Evolutionary conservation across 169 alveolate species (phyloP).

Genomic region (Cyclospora cayetanensis): DNA sequence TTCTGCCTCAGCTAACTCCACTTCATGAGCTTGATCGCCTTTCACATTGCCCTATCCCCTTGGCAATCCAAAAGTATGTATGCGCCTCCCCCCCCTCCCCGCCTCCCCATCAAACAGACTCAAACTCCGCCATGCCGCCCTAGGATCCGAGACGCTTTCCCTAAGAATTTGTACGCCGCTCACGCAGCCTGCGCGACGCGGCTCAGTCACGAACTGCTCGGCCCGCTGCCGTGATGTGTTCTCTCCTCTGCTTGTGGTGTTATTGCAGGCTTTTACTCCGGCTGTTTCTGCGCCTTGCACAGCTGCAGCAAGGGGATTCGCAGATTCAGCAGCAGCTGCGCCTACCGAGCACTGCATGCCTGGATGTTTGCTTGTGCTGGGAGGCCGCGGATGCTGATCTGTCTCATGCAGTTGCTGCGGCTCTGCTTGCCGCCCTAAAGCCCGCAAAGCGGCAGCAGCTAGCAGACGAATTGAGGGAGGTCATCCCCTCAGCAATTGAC

Average conservation of each 20-base stretch:
- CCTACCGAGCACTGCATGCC: conserved; percentile 50
- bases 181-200: background rate
- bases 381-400: conserved; percentile 37
- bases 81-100: background rate
- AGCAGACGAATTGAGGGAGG: background rate
- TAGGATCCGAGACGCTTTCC: background rate
- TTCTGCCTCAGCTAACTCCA: conserved; percentile 31
- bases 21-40: too few relatives aligned
- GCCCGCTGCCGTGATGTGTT: background rate
- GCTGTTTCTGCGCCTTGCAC: conserved; percentile 40
- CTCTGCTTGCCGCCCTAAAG: conserved; percentile 47
- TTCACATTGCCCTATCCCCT: too few relatives aligned
- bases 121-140: background rate
- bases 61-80: conserved; percentile 3
- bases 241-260: background rate
- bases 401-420: conserved; percentile 9
- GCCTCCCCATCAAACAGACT: background rate
- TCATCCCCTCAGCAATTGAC: conserved; percentile 2
- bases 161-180: background rate
- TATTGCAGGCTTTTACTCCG: conserved; percentile 47
- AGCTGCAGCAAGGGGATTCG: conserved; percentile 29
- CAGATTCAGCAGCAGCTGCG: conserved; percentile 8
- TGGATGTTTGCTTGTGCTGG: conserved; percentile 45
- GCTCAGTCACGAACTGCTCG: background rate
- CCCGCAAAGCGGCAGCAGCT: conserved; percentile 56